Evolutionary conservation across 1,139 yeast genomes (phyloP), one percentile per base, ranked within the genome.

Genomic region (Sugiyamaella neomexicana): DNA sequence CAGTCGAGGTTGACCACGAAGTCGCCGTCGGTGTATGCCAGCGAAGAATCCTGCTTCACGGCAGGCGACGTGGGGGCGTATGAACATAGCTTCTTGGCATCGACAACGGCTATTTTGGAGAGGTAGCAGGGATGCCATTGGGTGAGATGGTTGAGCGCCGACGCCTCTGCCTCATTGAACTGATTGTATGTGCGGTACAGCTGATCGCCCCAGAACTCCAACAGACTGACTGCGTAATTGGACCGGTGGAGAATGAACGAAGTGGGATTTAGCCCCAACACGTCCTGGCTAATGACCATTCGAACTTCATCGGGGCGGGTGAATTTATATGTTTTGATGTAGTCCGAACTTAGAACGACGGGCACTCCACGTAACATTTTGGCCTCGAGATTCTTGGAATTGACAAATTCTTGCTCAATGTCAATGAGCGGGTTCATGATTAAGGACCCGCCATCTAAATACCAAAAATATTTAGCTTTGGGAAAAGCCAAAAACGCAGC

Each of bases 81-180:
- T 27, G 85, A 72, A 12, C 80, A 77, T 48, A 84, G 75, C n/a
- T 78, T 69, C 61, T 81, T 77, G 42, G 82, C 75, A 5, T 89
- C 88, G 0, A 93, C 80, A 10, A 91, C 71, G 0, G 89, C 86
- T 4, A 95, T 77, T 64, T 82, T 85, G 53, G 86, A 79, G 61
- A 91, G 76, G 40, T 86, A 73, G 48, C 80, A 80, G 10, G 96
- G 96, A 68, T 93, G 99, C 99, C 98, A 93, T 69, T 89, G 97
- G 60, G 90, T 74, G 38, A 89, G 75, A 68, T 93, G 98, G 23
- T 89, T 81, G 52, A 91, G 68, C 0, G 95, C 89, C 12, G 65
- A 62, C 10, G 83, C 78, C 2, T 87, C 85, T 29, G 61, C 59
- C 17, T 61, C 60, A 80, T 80, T 61, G 71, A 88, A 87, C 66